Evolutionary conservation across 345 rosid species (phyloP).

Genomic region (Linum usitatissimum): DNA sequence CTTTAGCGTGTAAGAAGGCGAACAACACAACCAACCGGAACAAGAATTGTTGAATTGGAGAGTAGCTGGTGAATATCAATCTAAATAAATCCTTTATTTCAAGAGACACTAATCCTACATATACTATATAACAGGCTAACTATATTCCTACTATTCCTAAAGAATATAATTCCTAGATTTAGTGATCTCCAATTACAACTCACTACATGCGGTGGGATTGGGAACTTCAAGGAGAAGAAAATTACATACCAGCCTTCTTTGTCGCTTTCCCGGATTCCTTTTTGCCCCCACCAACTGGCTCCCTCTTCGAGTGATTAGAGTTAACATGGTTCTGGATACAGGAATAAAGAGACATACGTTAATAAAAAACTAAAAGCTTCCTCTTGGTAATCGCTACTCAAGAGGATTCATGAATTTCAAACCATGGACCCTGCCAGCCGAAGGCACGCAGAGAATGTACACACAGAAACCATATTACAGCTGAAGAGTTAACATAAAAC

Average conservation of each 20-base stretch:
- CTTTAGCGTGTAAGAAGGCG: constrained; percentile 1
- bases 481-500: neutral
- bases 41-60: neutral
- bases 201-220: neutral
- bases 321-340: constrained; percentile 31
- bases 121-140: too few species aligned
- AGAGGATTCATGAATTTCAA: neutral
- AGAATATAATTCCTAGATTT: too few species aligned
- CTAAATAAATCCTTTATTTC: too few species aligned
- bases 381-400: too few species aligned
- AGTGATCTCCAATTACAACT: neutral
- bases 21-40: constrained; percentile 7
- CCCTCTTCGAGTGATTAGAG: constrained; percentile 61
- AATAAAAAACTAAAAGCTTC: neutral
- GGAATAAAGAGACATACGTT: neutral
- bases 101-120: too few species aligned
- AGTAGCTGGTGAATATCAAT: too few species aligned
- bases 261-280: constrained; percentile 50
- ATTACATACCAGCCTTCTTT: constrained; percentile 59
- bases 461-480: constrained; percentile 2
- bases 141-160: too few species aligned
- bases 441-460: neutral
- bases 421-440: neutral
- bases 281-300: constrained; percentile 42
- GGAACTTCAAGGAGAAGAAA: constrained; percentile 6